A percentile compares a stretch with the other conserved stretches of the same genome.
Evolutionary conservation across 1,284 basidiomycete genomes (phyloP).

Genomic region (Puccinia horiana): DNA sequence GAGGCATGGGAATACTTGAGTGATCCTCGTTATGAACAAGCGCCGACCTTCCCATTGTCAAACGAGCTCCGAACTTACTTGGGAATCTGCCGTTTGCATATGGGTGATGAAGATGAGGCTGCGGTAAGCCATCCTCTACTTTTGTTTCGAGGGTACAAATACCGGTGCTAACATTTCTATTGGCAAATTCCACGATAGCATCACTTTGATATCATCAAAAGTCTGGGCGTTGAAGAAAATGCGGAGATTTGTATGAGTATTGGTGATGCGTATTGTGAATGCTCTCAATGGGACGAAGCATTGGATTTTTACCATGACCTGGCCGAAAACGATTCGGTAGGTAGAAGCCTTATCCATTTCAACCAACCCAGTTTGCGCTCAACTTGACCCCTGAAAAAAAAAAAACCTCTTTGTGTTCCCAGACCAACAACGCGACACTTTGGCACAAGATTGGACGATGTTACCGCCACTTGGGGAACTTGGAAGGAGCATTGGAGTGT

Average conservation of each 20-base stretch:
- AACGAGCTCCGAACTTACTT: constrained; percentile 81
- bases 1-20: constrained; percentile 56
- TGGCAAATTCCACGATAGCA: not conserved
- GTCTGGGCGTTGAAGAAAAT: constrained; percentile 6
- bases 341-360: not conserved
- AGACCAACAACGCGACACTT: constrained; percentile 43
- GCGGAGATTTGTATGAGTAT: constrained; percentile 29
- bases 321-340: constrained; percentile 42
- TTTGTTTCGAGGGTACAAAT: not conserved
- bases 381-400: not conserved
- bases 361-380: not conserved
- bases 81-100: constrained; percentile 77
- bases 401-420: not conserved
- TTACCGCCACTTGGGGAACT: constrained; percentile 70
- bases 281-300: constrained; percentile 36
- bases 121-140: constrained; percentile 65
- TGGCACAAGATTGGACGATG: constrained; percentile 45
- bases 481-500: constrained; percentile 75
- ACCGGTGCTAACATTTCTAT: not conserved
- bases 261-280: constrained; percentile 40
- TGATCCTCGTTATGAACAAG: constrained; percentile 56
- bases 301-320: constrained; percentile 45
- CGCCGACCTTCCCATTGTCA: constrained; percentile 68
- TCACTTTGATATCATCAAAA: constrained; percentile 42
- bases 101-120: constrained; percentile 78